Conservation (phyloP, 495 filamentous ascomycete genomes). For the Viridothelium virens region DNA sequence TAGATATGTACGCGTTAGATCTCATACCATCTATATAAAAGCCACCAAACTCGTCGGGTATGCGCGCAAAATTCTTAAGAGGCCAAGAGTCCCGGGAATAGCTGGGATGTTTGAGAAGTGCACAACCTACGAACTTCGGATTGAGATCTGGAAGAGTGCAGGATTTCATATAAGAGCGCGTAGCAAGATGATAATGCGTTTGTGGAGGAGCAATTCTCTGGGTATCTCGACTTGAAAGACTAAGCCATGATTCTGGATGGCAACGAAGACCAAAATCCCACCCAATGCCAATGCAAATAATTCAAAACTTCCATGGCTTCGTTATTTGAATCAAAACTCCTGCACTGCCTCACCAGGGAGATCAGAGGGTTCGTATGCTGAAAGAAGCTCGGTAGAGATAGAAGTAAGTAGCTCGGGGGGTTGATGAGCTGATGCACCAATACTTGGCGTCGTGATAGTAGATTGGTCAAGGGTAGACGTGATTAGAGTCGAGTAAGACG, state of each 20-base stretch:
- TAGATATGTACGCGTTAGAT: slow-evolving; percentile 19
- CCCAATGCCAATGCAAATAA: not conserved
- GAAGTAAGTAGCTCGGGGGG: not conserved
- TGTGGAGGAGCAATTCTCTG: not conserved
- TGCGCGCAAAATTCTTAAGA: too few relatives aligned
- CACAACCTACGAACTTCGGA: not conserved
- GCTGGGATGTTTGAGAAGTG: not conserved
- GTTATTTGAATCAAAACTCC: not conserved
- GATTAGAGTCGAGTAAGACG: not conserved
- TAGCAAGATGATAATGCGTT: not conserved
- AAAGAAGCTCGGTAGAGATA: not conserved
- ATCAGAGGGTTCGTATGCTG: not conserved
- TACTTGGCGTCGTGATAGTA: slow-evolving; percentile 5
- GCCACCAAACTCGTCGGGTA: too few relatives aligned
- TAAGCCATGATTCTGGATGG: not conserved
- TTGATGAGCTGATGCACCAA: not conserved
- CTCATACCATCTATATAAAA: too few relatives aligned
- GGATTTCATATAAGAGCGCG: too few relatives aligned
- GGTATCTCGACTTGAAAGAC: not conserved
- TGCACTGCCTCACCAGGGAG: not conserved
- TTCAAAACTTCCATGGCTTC: not conserved
- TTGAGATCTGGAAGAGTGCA: not conserved
- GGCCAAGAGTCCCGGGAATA: too few relatives aligned
- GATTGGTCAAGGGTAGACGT: not conserved
- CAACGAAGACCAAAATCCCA: not conserved